Evolutionary conservation across 441 rosid species (phyloP), one percentile per base, ranked within the genome.

Genomic region (Corymbia calophylla): DNA sequence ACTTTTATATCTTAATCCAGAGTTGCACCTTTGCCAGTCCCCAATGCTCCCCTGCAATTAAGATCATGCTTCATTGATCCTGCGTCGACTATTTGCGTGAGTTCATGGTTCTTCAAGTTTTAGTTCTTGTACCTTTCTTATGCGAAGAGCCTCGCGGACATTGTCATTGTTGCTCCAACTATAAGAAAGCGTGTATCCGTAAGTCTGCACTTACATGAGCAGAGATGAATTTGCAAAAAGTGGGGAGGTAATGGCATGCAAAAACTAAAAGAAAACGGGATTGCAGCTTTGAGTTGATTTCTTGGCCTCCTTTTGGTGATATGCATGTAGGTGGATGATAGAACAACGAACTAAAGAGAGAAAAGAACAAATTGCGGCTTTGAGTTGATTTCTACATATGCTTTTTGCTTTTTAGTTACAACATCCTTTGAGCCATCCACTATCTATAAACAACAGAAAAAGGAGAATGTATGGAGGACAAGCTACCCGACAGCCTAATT

Each of bases 141-240:
- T 87, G 44, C 91, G 90, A 68, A 97, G 93, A 27, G 98, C 95
- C 77, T 91, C 89, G 4, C 90, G 95, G 70, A 97, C 98, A 32
- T 89, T 91, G 35, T 92, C 89, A 82, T 96, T 93, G 53, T 97
- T 94, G 47, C 87, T 93, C 98, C 99, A 96, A 29, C 91, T 91
- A 16, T 82, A 35, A 86, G 93, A 89, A 6, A 97, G 92, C 86
- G 94, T 82, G 87, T 93, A 92, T 25, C 62, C 80, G 17, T 93
- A 95, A 81, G 89, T 73, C 98, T 97, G 91, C 88, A 32, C 16
- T 77, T 23, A 12, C n/a, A 23, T 77, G 31, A 86, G 32, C 47
- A 39, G 21, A 32, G 87, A 86, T 86, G 39, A 86, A 86, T n/a
- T 32, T 55, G 62, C 62, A 32, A 53, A 86, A 86, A 86, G 29